Conservation (phyloP, 306 rosid species). For the Parietaria judaica region DNA sequence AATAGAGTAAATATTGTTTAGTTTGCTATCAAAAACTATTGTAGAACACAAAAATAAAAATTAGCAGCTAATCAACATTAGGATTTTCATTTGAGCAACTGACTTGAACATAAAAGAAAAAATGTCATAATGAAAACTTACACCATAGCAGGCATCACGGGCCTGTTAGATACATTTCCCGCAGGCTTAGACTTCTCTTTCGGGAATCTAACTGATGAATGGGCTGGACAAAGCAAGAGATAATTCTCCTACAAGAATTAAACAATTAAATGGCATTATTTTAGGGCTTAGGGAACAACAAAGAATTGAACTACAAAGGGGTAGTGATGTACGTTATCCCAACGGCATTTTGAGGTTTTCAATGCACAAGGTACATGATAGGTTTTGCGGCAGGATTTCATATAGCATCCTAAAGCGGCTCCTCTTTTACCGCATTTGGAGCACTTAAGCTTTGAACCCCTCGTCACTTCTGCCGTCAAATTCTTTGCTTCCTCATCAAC, state of each 20-base stretch:
- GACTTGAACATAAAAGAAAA: not conserved
- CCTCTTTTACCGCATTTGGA: constrained; percentile 68
- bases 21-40: too few species aligned
- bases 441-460: constrained; percentile 90
- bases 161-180: constrained; percentile 24
- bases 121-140: constrained; percentile 10
- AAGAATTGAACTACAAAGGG: not conserved
- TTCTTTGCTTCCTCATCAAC: constrained; percentile 46
- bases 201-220: constrained; percentile 57
- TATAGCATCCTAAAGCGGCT: constrained; percentile 89
- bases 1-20: not conserved
- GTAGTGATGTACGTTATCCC: constrained; percentile 43
- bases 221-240: constrained; percentile 78
- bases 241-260: constrained; percentile 46
- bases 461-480: constrained; percentile 70
- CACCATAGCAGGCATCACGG: constrained; percentile 20
- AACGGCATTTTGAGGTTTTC: constrained; percentile 60
- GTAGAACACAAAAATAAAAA: not conserved
- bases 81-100: not conserved
- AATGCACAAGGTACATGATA: constrained; percentile 88
- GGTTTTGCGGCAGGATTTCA: constrained; percentile 72
- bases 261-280: constrained; percentile 7
- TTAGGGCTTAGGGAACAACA: constrained; percentile 9
- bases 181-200: constrained; percentile 37
- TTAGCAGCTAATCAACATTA: not conserved